Evolutionary conservation across 1,139 yeast genomes (phyloP), one percentile per base, ranked within the genome.

Genomic region (Hansenula sp.): DNA sequence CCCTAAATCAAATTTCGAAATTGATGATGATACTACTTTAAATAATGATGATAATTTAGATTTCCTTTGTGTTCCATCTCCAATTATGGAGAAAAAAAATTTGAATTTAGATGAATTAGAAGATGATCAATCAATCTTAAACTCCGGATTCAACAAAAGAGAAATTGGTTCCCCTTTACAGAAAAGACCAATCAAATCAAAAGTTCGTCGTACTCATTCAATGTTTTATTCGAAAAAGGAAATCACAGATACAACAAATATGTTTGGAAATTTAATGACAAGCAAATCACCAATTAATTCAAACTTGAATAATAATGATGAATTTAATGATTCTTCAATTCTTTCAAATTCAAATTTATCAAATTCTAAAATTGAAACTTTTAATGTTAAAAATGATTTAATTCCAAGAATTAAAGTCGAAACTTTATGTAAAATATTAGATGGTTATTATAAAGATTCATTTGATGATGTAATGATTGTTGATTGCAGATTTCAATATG

Each of bases 401-500:
- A 76, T 90, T 49, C 93, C 93, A 19, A 73, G 96, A 44, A 88
- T 93, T 45, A 75, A 74, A 42, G 82, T 79, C 28, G 73, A 72
- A 34, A 84, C 90, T 36, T 67, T 93, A 59, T 73, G 77, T 51
- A 73, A 73, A 36, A 76, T 91, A 35, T 63, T 90, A 33, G 77
- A 75, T 47, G 86, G 90, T 36, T 61, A 71, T 15, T 77, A 75
- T 61, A 54, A 63, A 16, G 66, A 73, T 29, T 70, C 70, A 41
- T 91, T 84, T 60, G 83, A 82, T 52, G 78, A 81, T 33, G 70
- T 77, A 41, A 57, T 78, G 8, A 68, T 93, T 31, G 72, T 94
- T 13, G 99, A 93, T 65, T 90, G 98, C 61, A 77, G 99, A 41
- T 93, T 93, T 59, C 89, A 84, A 55, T 93, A 93, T 67, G 99